phyloP scores from a whole-genome alignment of 495 filamentous ascomycete species.

The Durotheca rogersii region DNA sequence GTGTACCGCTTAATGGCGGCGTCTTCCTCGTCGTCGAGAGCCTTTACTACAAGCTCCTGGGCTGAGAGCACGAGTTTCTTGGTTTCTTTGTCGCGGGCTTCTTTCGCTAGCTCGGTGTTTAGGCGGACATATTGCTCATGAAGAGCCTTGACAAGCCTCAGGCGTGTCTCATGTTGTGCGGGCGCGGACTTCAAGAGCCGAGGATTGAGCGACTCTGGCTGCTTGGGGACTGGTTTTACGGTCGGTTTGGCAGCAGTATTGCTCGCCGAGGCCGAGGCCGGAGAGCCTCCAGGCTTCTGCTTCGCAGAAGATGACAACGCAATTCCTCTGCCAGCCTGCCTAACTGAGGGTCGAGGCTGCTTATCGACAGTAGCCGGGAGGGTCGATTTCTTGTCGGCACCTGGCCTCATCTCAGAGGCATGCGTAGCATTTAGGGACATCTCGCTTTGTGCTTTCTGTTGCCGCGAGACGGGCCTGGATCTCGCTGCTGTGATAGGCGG shows the following conservation, averaged over 20 bases:
- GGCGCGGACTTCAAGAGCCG: conserved; percentile 73
- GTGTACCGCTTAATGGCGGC: conserved; percentile 61
- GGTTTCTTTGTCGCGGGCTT: conserved; percentile 40
- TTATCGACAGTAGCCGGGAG: not conserved
- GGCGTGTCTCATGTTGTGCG: conserved; percentile 64
- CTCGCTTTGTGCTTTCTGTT: conserved; percentile 3
- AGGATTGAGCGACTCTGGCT: conserved; percentile 69
- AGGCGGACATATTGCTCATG: conserved; percentile 72
- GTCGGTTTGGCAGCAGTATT: conserved; percentile 3
- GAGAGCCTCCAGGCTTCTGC: conserved; percentile 1
- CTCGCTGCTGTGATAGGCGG: not conserved
- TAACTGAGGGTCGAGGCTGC: conserved; percentile 1
- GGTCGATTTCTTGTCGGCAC: not conserved
- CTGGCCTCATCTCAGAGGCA: not conserved
- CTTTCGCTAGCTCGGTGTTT: conserved; percentile 63
- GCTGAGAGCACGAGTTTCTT: conserved; percentile 57
- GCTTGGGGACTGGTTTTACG: conserved; percentile 26
- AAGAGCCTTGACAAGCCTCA: conserved; percentile 67
- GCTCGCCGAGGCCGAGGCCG: conserved; percentile 2
- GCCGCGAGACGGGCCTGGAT: not conserved
- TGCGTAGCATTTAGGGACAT: not conserved
- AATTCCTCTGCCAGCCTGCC: not conserved
- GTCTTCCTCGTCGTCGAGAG: conserved; percentile 83
- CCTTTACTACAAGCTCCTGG: conserved; percentile 72
- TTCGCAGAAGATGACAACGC: conserved; percentile 1